phyloP scores from a whole-genome alignment of 352 stramenopile genomes.

The Phytophthora palmivora region DNA sequence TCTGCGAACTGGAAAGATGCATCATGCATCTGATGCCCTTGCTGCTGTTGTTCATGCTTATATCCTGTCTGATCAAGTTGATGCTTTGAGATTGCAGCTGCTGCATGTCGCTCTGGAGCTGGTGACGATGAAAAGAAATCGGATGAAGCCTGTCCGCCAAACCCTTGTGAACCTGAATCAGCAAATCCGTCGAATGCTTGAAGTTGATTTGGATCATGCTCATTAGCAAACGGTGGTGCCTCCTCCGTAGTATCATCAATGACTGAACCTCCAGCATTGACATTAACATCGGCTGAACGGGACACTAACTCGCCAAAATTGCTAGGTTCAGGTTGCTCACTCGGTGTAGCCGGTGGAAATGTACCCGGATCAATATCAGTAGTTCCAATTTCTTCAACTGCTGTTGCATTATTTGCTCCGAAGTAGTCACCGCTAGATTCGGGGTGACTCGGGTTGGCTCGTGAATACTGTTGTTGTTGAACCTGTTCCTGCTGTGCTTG shows the following conservation, averaged over 20 bases:
- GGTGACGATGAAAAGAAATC: conserved; percentile 49
- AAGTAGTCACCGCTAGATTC: conserved; percentile 13
- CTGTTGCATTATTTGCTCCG: conserved; percentile 5
- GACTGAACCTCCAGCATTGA: not conserved
- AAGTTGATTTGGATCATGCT: conserved; percentile 9
- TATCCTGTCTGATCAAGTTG: conserved; percentile 21
- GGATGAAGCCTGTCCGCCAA: conserved; percentile 26
- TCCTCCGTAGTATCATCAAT: conserved; percentile 4
- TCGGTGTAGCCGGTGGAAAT: not conserved
- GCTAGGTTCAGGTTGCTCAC: conserved; percentile 11
- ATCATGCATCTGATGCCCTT: conserved; percentile 11
- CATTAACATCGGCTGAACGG: not conserved
- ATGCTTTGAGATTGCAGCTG: conserved; percentile 19
- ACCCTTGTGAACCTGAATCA: conserved; percentile 21
- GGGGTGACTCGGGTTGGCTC: conserved; percentile 4
- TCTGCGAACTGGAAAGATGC: conserved; percentile 22
- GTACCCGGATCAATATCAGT: conserved; percentile 2
- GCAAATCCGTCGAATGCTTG: conserved; percentile 37
- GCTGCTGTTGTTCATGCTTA: conserved; percentile 7
- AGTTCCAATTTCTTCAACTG: conserved; percentile 5
- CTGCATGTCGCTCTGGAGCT: conserved; percentile 25
- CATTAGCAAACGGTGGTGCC: conserved; percentile 6
- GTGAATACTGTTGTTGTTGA: conserved; percentile 9
- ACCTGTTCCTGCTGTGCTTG: conserved; percentile 14
- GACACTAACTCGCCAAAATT: conserved; percentile 6